A percentile compares a stretch with the other conserved stretches of the same genome.
Evolutionary conservation across 208 protist genomes (phyloP).

Genomic region (Kentomonas sorsogonicus): DNA sequence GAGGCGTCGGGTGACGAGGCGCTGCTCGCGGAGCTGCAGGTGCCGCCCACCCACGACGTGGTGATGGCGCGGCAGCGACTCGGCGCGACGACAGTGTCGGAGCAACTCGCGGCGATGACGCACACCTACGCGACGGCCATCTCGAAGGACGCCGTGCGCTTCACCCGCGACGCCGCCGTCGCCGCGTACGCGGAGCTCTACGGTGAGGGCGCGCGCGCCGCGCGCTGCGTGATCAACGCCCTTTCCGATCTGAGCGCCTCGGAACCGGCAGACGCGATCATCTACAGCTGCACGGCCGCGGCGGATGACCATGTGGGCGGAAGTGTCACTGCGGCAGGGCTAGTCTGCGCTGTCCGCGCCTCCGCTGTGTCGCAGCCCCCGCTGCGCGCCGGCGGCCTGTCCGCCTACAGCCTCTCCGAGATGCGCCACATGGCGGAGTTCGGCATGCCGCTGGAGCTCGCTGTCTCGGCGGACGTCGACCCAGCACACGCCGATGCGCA

Average conservation of each 20-base stretch:
- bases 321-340: neutral
- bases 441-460: slow-evolving; percentile 48
- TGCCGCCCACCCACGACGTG: slow-evolving; percentile 34
- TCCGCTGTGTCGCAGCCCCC: slow-evolving; percentile 23
- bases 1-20: slow-evolving; percentile 6
- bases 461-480: slow-evolving; percentile 16
- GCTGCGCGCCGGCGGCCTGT: slow-evolving; percentile 19
- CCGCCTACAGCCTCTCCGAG: slow-evolving; percentile 32
- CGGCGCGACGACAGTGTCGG: slow-evolving; percentile 25
- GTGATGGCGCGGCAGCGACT: slow-evolving; percentile 36
- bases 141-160: slow-evolving; percentile 50
- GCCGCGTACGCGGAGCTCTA: slow-evolving; percentile 81
- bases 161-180: slow-evolving; percentile 54
- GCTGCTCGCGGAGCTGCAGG: slow-evolving; percentile 17
- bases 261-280: no score
- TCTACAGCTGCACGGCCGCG: no score
- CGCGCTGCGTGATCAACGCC: neutral
- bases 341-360: slow-evolving; percentile 24
- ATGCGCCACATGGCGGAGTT: slow-evolving; percentile 59
- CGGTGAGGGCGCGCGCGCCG: slow-evolving; percentile 21
- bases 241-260: neutral
- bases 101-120: slow-evolving; percentile 53
- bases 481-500: slow-evolving; percentile 14
- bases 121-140: slow-evolving; percentile 72
- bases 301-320: slow-evolving; percentile 17